Percentiles rank a stretch among this genome's conserved stretches.
Evolutionary conservation across 2,329 filamentous ascomycete species (phyloP).

Genomic region (Trichophyton mentagrophytes): DNA sequence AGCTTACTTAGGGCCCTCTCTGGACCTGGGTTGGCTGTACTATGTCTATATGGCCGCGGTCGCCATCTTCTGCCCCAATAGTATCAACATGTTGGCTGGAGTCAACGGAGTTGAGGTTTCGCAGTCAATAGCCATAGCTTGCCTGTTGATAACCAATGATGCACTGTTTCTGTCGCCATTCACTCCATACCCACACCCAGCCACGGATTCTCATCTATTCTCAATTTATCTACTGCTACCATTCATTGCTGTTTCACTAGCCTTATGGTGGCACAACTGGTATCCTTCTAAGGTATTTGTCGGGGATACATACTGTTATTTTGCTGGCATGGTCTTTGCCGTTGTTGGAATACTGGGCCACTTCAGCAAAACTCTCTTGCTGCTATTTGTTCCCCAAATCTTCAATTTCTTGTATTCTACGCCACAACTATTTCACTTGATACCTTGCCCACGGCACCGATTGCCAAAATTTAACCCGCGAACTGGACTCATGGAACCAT

Average conservation of each 20-base stretch:
- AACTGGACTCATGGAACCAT: conserved; percentile 75
- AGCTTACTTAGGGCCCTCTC: conserved; percentile 67
- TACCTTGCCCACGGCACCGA: conserved; percentile 87
- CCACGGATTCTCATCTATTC: conserved; percentile 90
- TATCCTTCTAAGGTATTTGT: conserved; percentile 92
- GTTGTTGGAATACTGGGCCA: conserved; percentile 93
- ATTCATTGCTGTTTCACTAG: conserved; percentile 82
- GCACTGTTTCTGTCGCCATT: conserved; percentile 64
- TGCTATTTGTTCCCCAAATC: conserved; percentile 84
- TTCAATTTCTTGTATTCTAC: conserved; percentile 93
- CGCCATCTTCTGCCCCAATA: conserved; percentile 95
- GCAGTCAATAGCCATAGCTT: conserved; percentile 81
- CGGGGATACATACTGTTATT: conserved; percentile 98
- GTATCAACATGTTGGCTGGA: conserved; percentile 99
- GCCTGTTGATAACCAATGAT: conserved; percentile 76
- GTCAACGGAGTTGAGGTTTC: conserved; percentile 96
- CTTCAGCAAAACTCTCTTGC: conserved; percentile 90
- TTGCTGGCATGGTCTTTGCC: conserved; percentile 97
- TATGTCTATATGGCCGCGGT: conserved; percentile 95
- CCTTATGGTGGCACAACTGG: conserved; percentile 84
- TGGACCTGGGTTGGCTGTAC: conserved; percentile 74
- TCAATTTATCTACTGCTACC: conserved; percentile 88
- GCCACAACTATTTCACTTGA: conserved; percentile 77
- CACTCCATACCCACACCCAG: conserved; percentile 75
- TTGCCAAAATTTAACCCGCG: conserved; percentile 77